phyloP scores from a whole-genome alignment of 140 eudicot genomes.

The Anethum foeniculum region DNA sequence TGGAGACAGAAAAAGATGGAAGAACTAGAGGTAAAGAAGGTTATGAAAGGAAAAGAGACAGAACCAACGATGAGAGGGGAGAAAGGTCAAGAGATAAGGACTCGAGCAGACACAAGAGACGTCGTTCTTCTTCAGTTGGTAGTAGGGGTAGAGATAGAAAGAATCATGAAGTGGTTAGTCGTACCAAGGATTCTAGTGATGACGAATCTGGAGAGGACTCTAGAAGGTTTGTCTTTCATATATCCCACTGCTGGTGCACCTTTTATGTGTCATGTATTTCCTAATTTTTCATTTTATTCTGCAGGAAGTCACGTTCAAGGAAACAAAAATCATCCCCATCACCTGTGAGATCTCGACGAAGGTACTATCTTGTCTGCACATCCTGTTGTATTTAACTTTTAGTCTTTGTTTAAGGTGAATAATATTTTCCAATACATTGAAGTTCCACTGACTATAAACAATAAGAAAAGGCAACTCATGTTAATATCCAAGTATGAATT shows the following conservation, averaged over 20 bases:
- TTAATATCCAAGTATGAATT: neutral
- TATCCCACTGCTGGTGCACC: neutral
- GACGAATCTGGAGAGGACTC: constrained; percentile 59
- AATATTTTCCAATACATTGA: neutral
- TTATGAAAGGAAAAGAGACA: constrained; percentile 38
- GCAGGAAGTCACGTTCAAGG: constrained; percentile 62
- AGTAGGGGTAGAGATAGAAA: constrained; percentile 53
- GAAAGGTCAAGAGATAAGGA: constrained; percentile 56
- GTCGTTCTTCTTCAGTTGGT: constrained; percentile 53
- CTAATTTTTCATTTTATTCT: constrained; percentile 19
- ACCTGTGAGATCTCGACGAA: constrained; percentile 69
- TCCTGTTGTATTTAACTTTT: neutral
- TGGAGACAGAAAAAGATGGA: constrained; percentile 40
- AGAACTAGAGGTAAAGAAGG: constrained; percentile 44
- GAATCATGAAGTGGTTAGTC: constrained; percentile 30
- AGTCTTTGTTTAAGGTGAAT: neutral
- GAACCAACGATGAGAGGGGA: constrained; percentile 45
- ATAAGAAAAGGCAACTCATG: neutral
- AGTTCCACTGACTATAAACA: neutral
- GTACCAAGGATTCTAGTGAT: constrained; percentile 49
- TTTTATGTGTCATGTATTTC: neutral
- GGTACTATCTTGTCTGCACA: constrained; percentile 39
- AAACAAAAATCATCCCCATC: constrained; percentile 63
- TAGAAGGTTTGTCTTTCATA: constrained; percentile 39
- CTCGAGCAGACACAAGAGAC: constrained; percentile 47